phyloP scores from a whole-genome alignment of 768 basidiomycete genomes.

The Termitomyces heimii region DNA sequence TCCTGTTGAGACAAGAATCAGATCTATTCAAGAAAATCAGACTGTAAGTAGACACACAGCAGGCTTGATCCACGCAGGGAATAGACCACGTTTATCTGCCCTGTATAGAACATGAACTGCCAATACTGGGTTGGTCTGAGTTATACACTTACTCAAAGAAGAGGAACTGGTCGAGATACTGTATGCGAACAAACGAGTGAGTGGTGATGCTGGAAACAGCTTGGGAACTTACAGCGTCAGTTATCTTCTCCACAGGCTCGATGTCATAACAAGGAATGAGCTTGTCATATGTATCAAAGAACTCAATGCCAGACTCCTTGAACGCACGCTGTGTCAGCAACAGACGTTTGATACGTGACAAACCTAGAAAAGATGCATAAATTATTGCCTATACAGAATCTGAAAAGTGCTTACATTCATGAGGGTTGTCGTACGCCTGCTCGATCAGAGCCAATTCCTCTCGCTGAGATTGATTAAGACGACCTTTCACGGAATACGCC shows the following conservation, averaged over 20 bases:
- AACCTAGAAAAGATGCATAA: constrained; percentile 30
- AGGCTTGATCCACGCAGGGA: constrained; percentile 99
- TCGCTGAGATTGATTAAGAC: constrained; percentile 95
- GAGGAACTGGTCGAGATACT: constrained; percentile 97
- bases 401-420: constrained; percentile 64
- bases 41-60: constrained; percentile 36
- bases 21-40: neutral
- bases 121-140: neutral
- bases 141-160: constrained; percentile 72
- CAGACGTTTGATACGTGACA: constrained; percentile 97
- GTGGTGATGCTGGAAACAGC: neutral
- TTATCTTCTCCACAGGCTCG: constrained; percentile 99
- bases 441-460: constrained; percentile 98
- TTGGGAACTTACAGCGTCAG: constrained; percentile 71
- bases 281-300: constrained; percentile 97
- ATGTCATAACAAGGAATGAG: constrained; percentile 99
- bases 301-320: constrained; percentile 97
- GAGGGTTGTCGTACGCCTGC: constrained; percentile 98
- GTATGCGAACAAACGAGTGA: constrained; percentile 13
- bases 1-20: constrained; percentile 38
- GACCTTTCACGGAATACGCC: constrained; percentile 96
- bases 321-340: constrained; percentile 96
- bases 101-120: constrained; percentile 19
- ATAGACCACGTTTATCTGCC: constrained; percentile 95
- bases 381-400: neutral